These are phyloP conservation scores for Globisporangium paddicum DNA, from an alignment of 352 stramenopile species.

Conservation along the genomic window DNA sequence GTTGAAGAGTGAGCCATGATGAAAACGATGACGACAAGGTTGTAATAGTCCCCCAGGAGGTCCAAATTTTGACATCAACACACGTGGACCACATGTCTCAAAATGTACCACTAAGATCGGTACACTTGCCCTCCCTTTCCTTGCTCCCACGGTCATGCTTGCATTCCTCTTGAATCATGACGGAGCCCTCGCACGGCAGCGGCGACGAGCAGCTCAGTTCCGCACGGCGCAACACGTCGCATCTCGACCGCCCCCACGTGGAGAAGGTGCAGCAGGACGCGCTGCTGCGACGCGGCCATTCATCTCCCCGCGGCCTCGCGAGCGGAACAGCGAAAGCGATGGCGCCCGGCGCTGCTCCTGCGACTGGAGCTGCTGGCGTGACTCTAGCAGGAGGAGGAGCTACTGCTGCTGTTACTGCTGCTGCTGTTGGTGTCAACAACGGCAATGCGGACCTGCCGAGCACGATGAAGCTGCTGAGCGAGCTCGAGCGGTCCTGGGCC, in stretches of 20 bases:
- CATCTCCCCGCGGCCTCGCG: slow-evolving; percentile 4
- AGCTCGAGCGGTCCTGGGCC: slow-evolving; percentile 64
- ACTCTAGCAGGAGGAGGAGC: too few relatives aligned
- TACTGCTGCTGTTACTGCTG: neutral
- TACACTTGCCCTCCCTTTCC: neutral
- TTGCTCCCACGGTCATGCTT: neutral
- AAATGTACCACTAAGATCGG: neutral
- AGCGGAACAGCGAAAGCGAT: neutral
- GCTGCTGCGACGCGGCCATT: slow-evolving; percentile 3
- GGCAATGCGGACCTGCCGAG: slow-evolving; percentile 27
- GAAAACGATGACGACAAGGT: neutral
- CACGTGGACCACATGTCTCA: neutral
- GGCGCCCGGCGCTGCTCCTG: neutral
- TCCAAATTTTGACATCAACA: neutral
- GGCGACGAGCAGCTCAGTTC: neutral
- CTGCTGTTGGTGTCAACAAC: neutral
- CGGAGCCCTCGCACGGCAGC: neutral
- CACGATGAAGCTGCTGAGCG: slow-evolving; percentile 65
- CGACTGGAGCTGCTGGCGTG: neutral
- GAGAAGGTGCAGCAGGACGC: slow-evolving; percentile 2
- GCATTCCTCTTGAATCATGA: neutral
- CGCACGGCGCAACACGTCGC: slow-evolving; percentile 3
- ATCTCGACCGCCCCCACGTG: slow-evolving; percentile 3
- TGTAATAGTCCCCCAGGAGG: slow-evolving; percentile 5
- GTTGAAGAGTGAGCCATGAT: neutral